phyloP scores from a whole-genome alignment of 805 yeast genomes.

The Yamadazyma akitaensis region DNA sequence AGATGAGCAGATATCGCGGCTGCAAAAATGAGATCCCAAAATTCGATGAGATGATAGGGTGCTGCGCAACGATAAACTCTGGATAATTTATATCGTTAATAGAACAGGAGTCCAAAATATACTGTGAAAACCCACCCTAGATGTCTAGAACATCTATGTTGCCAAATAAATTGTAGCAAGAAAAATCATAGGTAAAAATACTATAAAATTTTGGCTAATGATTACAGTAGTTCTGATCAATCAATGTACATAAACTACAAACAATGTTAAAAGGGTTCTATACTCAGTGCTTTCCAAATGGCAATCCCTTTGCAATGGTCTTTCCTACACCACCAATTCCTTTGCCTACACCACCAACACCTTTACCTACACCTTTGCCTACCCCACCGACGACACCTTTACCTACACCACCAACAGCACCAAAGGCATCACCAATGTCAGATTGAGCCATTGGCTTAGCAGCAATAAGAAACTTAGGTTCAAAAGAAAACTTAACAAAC shows the following conservation, averaged over 20 bases:
- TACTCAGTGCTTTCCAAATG: slow-evolving; percentile 22
- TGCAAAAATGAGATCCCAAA: background rate
- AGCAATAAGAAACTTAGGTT: slow-evolving; percentile 64
- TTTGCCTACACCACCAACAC: slow-evolving; percentile 32
- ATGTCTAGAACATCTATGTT: no score
- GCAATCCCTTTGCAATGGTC: slow-evolving; percentile 35
- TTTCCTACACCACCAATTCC: slow-evolving; percentile 35
- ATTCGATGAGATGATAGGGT: background rate
- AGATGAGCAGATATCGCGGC: slow-evolving; percentile 7
- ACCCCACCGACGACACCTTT: slow-evolving; percentile 37
- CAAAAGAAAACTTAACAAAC: slow-evolving; percentile 56
- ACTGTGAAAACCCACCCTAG: no score
- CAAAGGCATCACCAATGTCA: slow-evolving; percentile 32
- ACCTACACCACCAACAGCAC: slow-evolving; percentile 44
- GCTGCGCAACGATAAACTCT: no score
- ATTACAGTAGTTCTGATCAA: background rate
- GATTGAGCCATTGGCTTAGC: slow-evolving; percentile 25
- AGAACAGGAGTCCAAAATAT: no score
- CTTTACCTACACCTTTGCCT: slow-evolving; percentile 41
- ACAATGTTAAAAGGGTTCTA: background rate
- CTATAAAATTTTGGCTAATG: no score
- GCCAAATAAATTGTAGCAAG: no score
- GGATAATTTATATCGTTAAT: no score
- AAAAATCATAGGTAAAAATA: no score
- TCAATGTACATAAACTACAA: slow-evolving; percentile 8